A percentile compares a stretch with the other conserved stretches of the same genome.
phyloP scores from a whole-genome alignment of 176 grass and related monocot species.

The Bonia amplexicaulis region DNA sequence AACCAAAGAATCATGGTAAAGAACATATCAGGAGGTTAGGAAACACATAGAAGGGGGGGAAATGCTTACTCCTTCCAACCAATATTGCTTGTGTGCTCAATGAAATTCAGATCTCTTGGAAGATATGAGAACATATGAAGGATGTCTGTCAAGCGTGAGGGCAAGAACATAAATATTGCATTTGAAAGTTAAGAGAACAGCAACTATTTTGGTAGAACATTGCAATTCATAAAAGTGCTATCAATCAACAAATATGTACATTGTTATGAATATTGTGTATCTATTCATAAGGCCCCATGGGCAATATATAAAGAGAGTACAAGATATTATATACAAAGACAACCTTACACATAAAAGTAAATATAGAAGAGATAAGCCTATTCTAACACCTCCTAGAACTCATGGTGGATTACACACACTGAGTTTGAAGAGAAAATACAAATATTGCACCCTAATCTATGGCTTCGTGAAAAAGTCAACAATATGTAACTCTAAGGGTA shows the following conservation, averaged over 20 bases:
- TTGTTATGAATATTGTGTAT: too few species aligned
- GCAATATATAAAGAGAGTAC: too few species aligned
- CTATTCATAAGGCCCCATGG: too few species aligned
- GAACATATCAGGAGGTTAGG: slow-evolving; percentile 15
- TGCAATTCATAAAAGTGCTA: not conserved
- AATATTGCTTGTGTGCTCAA: slow-evolving; percentile 94
- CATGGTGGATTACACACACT: too few species aligned
- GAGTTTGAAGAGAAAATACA: too few species aligned
- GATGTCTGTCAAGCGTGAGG: slow-evolving; percentile 63
- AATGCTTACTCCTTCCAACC: slow-evolving; percentile 90
- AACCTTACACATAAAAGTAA: too few species aligned
- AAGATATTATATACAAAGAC: too few species aligned
- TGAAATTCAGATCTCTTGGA: slow-evolving; percentile 88
- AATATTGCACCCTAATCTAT: too few species aligned
- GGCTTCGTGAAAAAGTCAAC: too few species aligned
- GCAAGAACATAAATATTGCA: slow-evolving; percentile 2
- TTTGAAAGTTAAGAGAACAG: not conserved
- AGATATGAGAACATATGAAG: slow-evolving; percentile 95
- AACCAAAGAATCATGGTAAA: slow-evolving; percentile 31
- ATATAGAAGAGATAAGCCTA: too few species aligned
- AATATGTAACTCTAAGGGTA: too few species aligned
- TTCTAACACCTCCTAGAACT: too few species aligned
- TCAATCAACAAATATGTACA: not conserved
- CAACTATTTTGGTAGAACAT: not conserved
- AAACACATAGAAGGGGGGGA: slow-evolving; percentile 9